These are phyloP conservation scores for Vitis amurensis DNA, from an alignment of 164 flowering plant species.

Conservation along the genomic window DNA sequence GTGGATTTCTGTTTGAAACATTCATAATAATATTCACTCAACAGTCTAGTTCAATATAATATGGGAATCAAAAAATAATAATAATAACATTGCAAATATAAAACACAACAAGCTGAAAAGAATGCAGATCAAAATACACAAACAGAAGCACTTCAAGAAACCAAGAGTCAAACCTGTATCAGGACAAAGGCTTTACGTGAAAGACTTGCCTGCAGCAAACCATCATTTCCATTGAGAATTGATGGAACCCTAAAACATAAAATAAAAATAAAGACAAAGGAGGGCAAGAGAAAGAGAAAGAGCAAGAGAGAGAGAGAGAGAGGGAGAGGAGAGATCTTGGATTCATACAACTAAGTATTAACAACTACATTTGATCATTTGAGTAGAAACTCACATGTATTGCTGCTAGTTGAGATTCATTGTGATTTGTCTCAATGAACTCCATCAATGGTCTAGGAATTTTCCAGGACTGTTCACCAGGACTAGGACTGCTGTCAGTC, in stretches of 20 bases:
- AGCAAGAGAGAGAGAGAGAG: neutral
- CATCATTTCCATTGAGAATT: conserved; percentile 1
- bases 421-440: conserved; percentile 59
- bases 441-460: conserved; percentile 65
- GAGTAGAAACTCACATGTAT: conserved; percentile 54
- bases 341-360: neutral
- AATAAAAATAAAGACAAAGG: neutral
- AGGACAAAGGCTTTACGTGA: conserved; percentile 80
- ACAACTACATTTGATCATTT: neutral
- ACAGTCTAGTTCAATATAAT: no score
- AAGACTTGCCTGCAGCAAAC: conserved; percentile 77
- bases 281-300: neutral
- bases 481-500: conserved; percentile 36
- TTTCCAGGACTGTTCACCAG: conserved; percentile 64
- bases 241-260: neutral
- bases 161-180: conserved; percentile 73
- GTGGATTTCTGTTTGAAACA: no score
- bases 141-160: neutral
- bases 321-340: neutral
- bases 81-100: no score
- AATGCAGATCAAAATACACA: neutral
- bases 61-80: no score
- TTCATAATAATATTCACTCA: no score
- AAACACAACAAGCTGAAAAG: no score
- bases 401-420: conserved; percentile 74